Evolutionary conservation across 2,329 filamentous ascomycete species (phyloP).

Genomic region (Fusarium sororula): DNA sequence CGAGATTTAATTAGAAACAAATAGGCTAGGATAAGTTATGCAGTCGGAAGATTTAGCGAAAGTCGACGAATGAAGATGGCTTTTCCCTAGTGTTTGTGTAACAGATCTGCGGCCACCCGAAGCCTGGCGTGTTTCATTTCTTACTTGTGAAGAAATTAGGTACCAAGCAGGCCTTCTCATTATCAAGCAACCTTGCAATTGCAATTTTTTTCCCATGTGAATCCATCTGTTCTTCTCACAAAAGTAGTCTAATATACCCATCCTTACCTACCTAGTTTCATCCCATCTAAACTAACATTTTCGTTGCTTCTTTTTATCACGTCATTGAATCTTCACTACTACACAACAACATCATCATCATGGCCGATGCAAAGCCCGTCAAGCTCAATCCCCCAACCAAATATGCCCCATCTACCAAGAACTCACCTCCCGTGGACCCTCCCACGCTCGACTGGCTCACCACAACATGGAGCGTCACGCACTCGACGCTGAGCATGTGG

Average conservation of each 20-base stretch:
- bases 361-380: constrained; percentile 35
- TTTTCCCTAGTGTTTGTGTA: background rate
- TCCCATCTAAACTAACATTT: background rate
- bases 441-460: constrained; percentile 65
- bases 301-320: background rate
- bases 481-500: constrained; percentile 85
- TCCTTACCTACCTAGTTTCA: background rate
- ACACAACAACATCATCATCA: constrained; percentile 1
- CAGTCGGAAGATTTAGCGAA: constrained; percentile 15
- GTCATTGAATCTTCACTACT: background rate
- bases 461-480: constrained; percentile 77
- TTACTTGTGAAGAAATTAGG: constrained; percentile 18
- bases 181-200: background rate
- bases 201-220: background rate
- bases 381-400: constrained; percentile 56
- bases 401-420: constrained; percentile 49
- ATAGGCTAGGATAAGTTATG: constrained; percentile 16
- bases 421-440: constrained; percentile 52
- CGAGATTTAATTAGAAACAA: constrained; percentile 1
- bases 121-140: constrained; percentile 28
- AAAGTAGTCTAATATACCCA: background rate
- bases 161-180: constrained; percentile 1
- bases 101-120: constrained; percentile 24
- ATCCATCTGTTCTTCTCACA: background rate
- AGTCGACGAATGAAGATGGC: background rate